Conservation (phyloP, 2,329 filamentous ascomycete species). For the Cercospora sp. region DNA sequence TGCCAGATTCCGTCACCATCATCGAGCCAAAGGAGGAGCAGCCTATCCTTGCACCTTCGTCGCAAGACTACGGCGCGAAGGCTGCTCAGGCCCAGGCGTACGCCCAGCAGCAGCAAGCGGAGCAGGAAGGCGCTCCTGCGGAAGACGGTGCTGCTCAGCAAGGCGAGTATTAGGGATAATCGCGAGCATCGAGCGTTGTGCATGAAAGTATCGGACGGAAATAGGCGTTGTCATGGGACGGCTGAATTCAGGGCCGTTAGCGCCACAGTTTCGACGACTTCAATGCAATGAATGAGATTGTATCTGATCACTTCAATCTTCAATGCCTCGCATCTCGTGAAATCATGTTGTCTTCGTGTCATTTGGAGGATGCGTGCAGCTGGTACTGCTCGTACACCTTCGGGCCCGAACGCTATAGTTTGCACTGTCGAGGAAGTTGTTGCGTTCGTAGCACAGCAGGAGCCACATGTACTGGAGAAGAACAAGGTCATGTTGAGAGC, state of each 20-base stretch:
- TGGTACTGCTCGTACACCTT: too few species aligned
- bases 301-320: not conserved
- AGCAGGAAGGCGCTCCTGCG: conserved; percentile 26
- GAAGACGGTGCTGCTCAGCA: conserved; percentile 26
- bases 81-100: conserved; percentile 63
- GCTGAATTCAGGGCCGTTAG: not conserved
- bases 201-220: not conserved
- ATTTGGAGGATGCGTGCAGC: not conserved
- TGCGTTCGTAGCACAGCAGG: too few species aligned
- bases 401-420: too few species aligned
- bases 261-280: not conserved
- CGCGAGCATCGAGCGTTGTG: conserved; percentile 9
- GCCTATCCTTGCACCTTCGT: conserved; percentile 88
- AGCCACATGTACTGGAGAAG: too few species aligned
- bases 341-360: not conserved
- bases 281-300: conserved; percentile 5
- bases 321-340: not conserved
- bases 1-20: conserved; percentile 98
- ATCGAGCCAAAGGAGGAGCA: conserved; percentile 99
- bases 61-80: conserved; percentile 99
- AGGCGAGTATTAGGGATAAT: conserved; percentile 18
- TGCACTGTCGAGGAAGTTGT: too few species aligned
- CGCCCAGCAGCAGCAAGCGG: conserved; percentile 58
- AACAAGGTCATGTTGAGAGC: too few species aligned
- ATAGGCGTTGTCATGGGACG: not conserved